phyloP scores from a whole-genome alignment of 202 grass and related monocot genomes.

The Zizania palustris region DNA sequence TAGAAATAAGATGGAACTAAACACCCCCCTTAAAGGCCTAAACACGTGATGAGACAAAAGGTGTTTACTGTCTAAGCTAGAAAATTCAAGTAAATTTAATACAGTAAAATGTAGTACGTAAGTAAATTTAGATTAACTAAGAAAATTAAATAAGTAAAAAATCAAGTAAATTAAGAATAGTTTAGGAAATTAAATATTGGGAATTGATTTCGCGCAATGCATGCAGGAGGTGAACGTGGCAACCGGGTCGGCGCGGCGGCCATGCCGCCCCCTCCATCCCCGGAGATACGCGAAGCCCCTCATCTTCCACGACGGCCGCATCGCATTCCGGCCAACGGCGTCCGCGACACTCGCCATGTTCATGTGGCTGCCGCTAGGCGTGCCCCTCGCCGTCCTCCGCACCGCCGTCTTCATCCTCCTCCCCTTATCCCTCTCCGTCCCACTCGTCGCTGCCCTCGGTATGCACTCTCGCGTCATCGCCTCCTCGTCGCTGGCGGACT shows the following conservation, averaged over 20 bases:
- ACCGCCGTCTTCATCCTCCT: slow-evolving; percentile 47
- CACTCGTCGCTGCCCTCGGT: slow-evolving; percentile 61
- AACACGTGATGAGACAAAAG: no score
- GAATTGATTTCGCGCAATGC: not conserved
- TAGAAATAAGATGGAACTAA: no score
- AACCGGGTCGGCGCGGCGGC: slow-evolving; percentile 48
- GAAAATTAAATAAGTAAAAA: no score
- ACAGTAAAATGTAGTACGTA: no score
- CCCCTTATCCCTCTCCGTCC: slow-evolving; percentile 56
- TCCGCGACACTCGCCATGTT: slow-evolving; percentile 60
- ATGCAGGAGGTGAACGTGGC: slow-evolving; percentile 66
- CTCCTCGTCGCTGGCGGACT: not conserved
- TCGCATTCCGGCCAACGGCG: slow-evolving; percentile 69
- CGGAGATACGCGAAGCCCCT: slow-evolving; percentile 59
- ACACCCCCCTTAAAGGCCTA: no score
- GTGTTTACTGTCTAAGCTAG: no score
- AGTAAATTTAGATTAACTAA: no score
- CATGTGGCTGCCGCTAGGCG: slow-evolving; percentile 65
- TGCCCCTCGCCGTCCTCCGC: slow-evolving; percentile 50
- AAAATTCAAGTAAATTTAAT: no score
- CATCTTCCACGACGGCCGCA: slow-evolving; percentile 86
- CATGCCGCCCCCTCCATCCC: slow-evolving; percentile 50
- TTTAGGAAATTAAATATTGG: no score
- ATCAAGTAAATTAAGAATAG: no score
- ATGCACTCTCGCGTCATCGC: slow-evolving; percentile 51